Percentiles rank a stretch among this genome's conserved stretches.
These are phyloP conservation scores for Apiospora phragmitis DNA, from an alignment of 2,329 filamentous ascomycete species.

Conservation along the genomic window DNA sequence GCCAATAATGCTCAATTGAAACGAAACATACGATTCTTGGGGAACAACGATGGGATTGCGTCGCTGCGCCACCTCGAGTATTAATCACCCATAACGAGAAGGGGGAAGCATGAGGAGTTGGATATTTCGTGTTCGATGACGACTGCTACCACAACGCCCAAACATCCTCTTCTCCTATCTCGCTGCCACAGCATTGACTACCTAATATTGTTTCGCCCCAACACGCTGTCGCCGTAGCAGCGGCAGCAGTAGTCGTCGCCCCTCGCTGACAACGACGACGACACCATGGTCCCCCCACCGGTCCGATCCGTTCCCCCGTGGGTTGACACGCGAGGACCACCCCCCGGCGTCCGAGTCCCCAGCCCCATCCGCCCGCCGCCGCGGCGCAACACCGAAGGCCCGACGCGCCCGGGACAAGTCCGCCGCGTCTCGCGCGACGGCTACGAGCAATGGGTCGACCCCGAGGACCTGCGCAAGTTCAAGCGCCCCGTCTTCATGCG, in stretches of 20 bases:
- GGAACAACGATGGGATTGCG: neutral
- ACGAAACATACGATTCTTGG: neutral
- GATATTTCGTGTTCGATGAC: neutral
- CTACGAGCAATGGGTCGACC: constrained; percentile 35
- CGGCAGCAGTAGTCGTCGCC: neutral
- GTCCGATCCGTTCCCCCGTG: constrained; percentile 9
- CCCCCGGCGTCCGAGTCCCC: neutral
- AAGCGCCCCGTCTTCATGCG: constrained; percentile 47
- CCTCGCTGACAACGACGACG: neutral
- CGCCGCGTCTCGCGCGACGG: constrained; percentile 35
- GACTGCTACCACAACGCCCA: neutral
- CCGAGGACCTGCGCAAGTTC: constrained; percentile 30
- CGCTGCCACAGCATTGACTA: neutral
- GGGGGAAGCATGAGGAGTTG: neutral
- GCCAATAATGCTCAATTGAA: neutral
- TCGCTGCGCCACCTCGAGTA: neutral
- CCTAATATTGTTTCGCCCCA: neutral
- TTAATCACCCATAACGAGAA: neutral
- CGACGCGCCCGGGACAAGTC: constrained; percentile 19
- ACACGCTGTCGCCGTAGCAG: neutral
- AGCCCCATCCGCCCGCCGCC: neutral
- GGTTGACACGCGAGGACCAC: constrained; percentile 11
- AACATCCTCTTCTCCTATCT: neutral
- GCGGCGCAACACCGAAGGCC: neutral
- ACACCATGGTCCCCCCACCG: constrained; percentile 1